A percentile compares a stretch with the other conserved stretches of the same genome.
Conservation (phyloP, 768 basidiomycete genomes). For the Boletus eberwhitei region DNA sequence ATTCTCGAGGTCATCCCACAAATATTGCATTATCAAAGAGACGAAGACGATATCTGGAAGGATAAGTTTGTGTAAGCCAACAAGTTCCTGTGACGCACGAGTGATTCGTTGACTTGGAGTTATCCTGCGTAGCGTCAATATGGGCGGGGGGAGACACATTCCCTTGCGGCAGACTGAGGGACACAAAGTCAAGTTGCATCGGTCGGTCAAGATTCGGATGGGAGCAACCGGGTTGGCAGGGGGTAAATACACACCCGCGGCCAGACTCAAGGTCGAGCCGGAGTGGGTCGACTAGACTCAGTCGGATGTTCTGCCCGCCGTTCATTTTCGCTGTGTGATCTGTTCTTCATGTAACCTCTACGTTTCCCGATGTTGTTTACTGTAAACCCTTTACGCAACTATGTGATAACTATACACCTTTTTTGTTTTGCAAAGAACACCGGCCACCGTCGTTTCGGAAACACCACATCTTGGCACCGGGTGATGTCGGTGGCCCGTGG, state of each 20-base stretch:
- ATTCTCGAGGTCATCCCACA: slow-evolving; percentile 54
- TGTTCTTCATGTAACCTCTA: not conserved
- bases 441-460: not conserved
- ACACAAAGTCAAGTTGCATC: slow-evolving; percentile 44
- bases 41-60: slow-evolving; percentile 19
- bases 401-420: no score
- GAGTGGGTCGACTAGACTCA: slow-evolving; percentile 40
- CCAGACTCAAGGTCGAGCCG: slow-evolving; percentile 36
- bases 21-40: slow-evolving; percentile 25
- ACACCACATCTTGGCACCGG: not conserved
- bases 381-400: not conserved
- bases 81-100: not conserved
- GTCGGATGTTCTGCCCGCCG: not conserved
- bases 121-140: slow-evolving; percentile 29
- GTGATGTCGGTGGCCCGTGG: not conserved
- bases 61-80: slow-evolving; percentile 16
- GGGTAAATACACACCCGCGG: slow-evolving; percentile 40
- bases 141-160: slow-evolving; percentile 40
- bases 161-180: slow-evolving; percentile 37
- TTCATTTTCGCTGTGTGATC: not conserved
- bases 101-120: not conserved
- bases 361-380: not conserved
- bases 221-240: slow-evolving; percentile 39
- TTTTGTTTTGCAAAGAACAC: not conserved
- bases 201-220: slow-evolving; percentile 49